phyloP scores from a whole-genome alignment of 495 filamentous ascomycete genomes.

The Neurospora sp. region DNA sequence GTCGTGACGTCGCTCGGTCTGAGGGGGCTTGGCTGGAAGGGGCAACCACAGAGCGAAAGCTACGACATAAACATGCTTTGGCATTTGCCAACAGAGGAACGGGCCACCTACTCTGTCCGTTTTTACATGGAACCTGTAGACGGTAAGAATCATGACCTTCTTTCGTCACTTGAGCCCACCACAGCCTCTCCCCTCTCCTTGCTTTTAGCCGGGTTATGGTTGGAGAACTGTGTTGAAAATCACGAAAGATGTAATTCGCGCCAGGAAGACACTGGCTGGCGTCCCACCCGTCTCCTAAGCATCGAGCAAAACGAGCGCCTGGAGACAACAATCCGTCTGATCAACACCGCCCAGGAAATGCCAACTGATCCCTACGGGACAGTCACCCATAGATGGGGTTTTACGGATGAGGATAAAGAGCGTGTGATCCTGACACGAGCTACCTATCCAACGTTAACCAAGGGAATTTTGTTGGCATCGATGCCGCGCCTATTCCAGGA shows the following conservation, averaged over 20 bases:
- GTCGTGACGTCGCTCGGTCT: neutral
- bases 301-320: neutral
- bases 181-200: neutral
- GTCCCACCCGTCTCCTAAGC: neutral
- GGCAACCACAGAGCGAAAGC: neutral
- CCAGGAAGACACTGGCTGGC: neutral
- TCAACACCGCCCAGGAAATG: neutral
- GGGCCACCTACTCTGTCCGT: neutral
- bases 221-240: neutral
- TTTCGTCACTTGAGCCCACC: neutral
- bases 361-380: neutral
- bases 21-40: neutral
- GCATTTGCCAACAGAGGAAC: neutral
- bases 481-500: neutral
- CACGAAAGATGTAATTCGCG: neutral
- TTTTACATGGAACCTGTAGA: neutral
- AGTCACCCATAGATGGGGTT: conserved; percentile 1
- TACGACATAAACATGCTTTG: neutral
- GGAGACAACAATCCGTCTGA: neutral
- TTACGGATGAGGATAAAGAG: neutral
- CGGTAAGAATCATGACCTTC: neutral
- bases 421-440: neutral
- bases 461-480: neutral
- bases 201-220: neutral
- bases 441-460: neutral